These are phyloP conservation scores for Rhododendron molle DNA, from an alignment of 148 eudicot genomes.

Conservation along the genomic window DNA sequence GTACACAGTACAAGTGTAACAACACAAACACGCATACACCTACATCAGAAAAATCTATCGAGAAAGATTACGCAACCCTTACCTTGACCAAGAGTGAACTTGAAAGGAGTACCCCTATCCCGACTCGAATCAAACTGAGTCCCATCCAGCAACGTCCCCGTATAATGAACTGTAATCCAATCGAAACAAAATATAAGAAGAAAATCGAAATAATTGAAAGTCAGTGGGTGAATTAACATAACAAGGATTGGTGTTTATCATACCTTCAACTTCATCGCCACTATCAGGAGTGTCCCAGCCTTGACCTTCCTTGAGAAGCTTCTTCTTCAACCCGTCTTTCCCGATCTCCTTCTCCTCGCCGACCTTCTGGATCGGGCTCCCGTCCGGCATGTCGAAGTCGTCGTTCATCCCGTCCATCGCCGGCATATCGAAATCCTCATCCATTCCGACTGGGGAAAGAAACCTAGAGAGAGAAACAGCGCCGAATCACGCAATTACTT, in stretches of 20 bases:
- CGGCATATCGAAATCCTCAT: constrained; percentile 72
- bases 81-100: constrained; percentile 95
- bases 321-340: constrained; percentile 74
- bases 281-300: constrained; percentile 86
- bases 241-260: background rate
- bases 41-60: background rate
- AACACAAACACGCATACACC: background rate
- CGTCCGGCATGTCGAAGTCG: constrained; percentile 53
- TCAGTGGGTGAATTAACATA: background rate
- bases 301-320: constrained; percentile 78
- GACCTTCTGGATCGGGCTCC: constrained; percentile 42
- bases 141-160: constrained; percentile 93
- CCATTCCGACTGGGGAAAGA: constrained; percentile 24
- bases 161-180: constrained; percentile 74
- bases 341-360: constrained; percentile 95
- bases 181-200: background rate
- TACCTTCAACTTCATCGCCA: constrained; percentile 96
- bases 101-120: constrained; percentile 77
- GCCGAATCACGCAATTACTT: background rate
- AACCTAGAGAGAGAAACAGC: constrained; percentile 8
- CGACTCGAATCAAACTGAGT: constrained; percentile 90
- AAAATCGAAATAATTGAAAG: background rate
- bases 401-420: constrained; percentile 55
- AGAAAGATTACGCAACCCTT: background rate
- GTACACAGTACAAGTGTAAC: background rate